Evolutionary conservation across 306 rosid species (phyloP), one percentile per base, ranked within the genome.

Genomic region (Quercus aquifolioides): DNA sequence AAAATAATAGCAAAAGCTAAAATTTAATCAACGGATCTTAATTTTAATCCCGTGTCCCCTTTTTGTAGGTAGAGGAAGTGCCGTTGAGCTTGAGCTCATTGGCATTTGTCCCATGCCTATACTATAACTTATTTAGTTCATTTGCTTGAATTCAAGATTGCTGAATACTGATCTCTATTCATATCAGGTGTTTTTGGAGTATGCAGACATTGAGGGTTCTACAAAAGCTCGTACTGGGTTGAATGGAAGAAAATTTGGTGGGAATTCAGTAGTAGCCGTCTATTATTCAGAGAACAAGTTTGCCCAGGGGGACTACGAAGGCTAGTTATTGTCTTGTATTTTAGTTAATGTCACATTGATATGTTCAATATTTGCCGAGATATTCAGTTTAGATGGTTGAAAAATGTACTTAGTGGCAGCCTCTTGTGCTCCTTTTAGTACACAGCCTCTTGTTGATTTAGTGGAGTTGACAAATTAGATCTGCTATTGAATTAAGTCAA

Each of bases 151-250:
- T 46, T 70, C 5, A 38, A 20, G 21, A 49, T 10, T 18, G 55
- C 54, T n/a, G 25, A 33, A 65, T 18, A 12, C 58, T 58, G 26
- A 3, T 59, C 69, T 57, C 23, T 12, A 18, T 19, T 60, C 13
- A 18, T 54, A 57, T 52, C 79, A 95, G 99, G 99, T 95, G 73
- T 95, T 93, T 88, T 81, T 95, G 86, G 98, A 95, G 92, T 95
- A 95, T 73, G 94, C 78, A 4, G 99, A 95, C 78, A 71, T 83
- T 1, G 98, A 95, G 25, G 91, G 98, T 26, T 87, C 99, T 55
- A 77, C 93, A 5, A 96, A 96, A 84, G 99, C 98, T 26, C 93
- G 94, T 5, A 56, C 91, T 5, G 99, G 97, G 52, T 72, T 95
- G 88, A 90, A 95, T 85, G 98, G 96, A 26, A 81, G 99, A 26